A percentile compares a stretch with the other conserved stretches of the same genome.
phyloP scores from a whole-genome alignment of 305 asterid species.

The Fraxinus xanthoxyloides region DNA sequence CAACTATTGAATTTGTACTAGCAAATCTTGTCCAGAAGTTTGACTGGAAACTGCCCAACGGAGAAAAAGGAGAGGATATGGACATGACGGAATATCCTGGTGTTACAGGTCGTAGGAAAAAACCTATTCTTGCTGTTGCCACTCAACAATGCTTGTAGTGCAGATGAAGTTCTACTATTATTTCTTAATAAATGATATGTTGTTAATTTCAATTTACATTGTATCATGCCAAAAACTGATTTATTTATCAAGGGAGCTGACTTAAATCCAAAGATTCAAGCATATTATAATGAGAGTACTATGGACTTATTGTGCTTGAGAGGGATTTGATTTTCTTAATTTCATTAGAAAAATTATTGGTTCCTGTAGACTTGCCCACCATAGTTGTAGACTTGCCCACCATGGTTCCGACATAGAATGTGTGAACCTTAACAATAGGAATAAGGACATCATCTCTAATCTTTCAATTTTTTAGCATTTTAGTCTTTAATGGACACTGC shows the following conservation, averaged over 20 bases:
- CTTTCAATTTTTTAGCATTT: no score
- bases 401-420: no score
- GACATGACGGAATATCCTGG: conserved; percentile 49
- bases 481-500: no score
- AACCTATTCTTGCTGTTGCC: conserved; percentile 47
- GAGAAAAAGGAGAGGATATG: conserved; percentile 32
- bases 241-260: conserved; percentile 15
- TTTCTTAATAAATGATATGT: background rate
- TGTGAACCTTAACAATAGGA: no score
- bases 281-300: no score
- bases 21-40: conserved; percentile 52
- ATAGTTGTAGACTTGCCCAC: no score
- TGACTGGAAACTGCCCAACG: conserved; percentile 53
- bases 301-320: no score
- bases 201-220: background rate
- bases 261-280: no score
- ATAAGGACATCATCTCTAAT: no score
- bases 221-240: background rate
- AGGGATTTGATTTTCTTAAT: no score
- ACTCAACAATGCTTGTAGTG: conserved; percentile 10
- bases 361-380: no score
- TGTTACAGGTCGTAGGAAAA: conserved; percentile 32
- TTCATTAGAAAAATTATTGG: no score
- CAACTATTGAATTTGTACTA: conserved; percentile 46
- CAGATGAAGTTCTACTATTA: background rate